Conservation (phyloP, 164 flowering plant species). For the Vitis rotundifolia region DNA sequence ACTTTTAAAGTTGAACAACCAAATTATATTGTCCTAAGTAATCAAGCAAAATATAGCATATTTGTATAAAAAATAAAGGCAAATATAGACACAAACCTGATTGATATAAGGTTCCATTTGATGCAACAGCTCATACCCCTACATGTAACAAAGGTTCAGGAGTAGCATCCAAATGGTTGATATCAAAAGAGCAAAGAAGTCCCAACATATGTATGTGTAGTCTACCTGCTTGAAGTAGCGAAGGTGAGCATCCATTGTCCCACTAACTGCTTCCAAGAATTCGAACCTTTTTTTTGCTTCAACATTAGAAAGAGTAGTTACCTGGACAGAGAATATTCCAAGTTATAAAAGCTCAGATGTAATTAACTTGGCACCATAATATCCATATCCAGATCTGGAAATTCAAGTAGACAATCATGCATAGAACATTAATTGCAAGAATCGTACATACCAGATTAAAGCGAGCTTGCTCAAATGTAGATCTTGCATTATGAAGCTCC, state of each 20-base stretch:
- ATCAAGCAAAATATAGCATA: not conserved
- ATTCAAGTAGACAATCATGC: not conserved
- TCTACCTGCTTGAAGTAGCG: constrained; percentile 91
- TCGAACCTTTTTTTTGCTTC: constrained; percentile 97
- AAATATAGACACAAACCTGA: constrained; percentile 56
- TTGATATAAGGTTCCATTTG: constrained; percentile 98
- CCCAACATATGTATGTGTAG: not conserved
- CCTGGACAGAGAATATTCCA: constrained; percentile 34
- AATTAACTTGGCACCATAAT: not conserved
- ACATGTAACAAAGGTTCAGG: constrained; percentile 13
- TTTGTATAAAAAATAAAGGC: not conserved
- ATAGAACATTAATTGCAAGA: not conserved
- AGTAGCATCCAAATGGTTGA: constrained; percentile 5
- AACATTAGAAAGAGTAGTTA: constrained; percentile 82
- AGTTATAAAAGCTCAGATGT: not conserved
- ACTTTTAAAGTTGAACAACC: not conserved
- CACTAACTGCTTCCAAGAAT: constrained; percentile 95
- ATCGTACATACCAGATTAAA: constrained; percentile 67
- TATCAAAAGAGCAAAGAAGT: not conserved
- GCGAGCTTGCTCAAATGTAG: constrained; percentile 94
- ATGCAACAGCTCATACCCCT: constrained; percentile 98
- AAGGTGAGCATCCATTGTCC: constrained; percentile 97
- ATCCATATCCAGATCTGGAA: not conserved
- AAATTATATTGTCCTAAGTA: not conserved
- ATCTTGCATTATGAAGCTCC: constrained; percentile 92